Evolutionary conservation across 257 asterid species (phyloP).

Genomic region (Solanum chmielewskii): DNA sequence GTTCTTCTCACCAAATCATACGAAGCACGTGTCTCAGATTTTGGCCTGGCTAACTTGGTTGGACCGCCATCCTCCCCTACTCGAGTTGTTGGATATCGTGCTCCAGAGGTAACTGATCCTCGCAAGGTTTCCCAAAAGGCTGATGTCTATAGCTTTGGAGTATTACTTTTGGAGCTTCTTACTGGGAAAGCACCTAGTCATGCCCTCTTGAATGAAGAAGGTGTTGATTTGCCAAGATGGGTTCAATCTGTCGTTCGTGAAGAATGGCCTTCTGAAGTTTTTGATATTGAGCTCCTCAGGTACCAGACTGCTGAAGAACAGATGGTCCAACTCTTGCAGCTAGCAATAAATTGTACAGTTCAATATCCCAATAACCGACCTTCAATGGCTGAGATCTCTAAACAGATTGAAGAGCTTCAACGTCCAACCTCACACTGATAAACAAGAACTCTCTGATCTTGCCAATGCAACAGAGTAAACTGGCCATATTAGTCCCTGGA

Average conservation of each 20-base stretch:
- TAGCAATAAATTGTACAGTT: slow-evolving; percentile 68
- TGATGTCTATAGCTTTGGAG: slow-evolving; percentile 70
- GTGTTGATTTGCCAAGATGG: slow-evolving; percentile 78
- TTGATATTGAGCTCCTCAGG: slow-evolving; percentile 59
- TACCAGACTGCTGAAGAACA: slow-evolving; percentile 53
- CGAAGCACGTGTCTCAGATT: slow-evolving; percentile 59
- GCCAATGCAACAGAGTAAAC: slow-evolving; percentile 36
- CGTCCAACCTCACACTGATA: slow-evolving; percentile 13
- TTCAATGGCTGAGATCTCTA: slow-evolving; percentile 33
- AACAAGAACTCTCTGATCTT: slow-evolving; percentile 27
- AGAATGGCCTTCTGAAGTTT: slow-evolving; percentile 82
- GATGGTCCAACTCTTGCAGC: slow-evolving; percentile 80
- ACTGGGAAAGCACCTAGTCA: slow-evolving; percentile 87
- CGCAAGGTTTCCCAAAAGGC: slow-evolving; percentile 67
- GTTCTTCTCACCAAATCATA: slow-evolving; percentile 65
- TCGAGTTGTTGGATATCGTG: slow-evolving; percentile 67
- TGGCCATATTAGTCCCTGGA: neutral
- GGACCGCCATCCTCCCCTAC: slow-evolving; percentile 68
- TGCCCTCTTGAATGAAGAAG: slow-evolving; percentile 72
- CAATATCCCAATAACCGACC: slow-evolving; percentile 76
- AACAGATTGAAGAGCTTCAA: slow-evolving; percentile 39
- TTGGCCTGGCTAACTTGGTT: slow-evolving; percentile 60
- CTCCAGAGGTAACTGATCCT: slow-evolving; percentile 85
- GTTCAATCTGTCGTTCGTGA: slow-evolving; percentile 67
- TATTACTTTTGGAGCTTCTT: slow-evolving; percentile 65